Percentiles rank a stretch among this genome's conserved stretches.
Evolutionary conservation across 768 basidiomycete genomes (phyloP).

Genomic region (Tricholoma sp.): DNA sequence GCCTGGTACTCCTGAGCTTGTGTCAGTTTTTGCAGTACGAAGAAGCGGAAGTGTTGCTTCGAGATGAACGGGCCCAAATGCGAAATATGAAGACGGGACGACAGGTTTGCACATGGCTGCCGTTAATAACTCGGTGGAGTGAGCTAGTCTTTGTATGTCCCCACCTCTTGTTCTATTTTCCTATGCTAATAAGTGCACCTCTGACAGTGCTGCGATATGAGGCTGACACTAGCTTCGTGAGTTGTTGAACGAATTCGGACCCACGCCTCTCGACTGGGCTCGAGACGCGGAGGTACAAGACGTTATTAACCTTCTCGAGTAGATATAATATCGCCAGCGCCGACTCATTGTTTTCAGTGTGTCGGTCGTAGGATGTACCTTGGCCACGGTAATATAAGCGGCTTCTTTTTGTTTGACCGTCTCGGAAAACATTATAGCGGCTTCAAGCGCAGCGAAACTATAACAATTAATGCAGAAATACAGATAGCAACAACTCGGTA

Average conservation of each 20-base stretch:
- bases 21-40: slow-evolving; percentile 4
- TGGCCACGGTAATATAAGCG: too few relatives aligned
- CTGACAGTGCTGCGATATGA: neutral
- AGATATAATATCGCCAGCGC: too few relatives aligned
- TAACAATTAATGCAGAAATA: too few relatives aligned
- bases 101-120: slow-evolving; percentile 9
- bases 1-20: slow-evolving; percentile 6
- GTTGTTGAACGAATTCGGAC: neutral
- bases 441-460: too few relatives aligned
- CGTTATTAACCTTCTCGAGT: too few relatives aligned
- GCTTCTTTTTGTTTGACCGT: too few relatives aligned
- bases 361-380: neutral
- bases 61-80: slow-evolving; percentile 7
- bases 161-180: neutral
- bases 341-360: too few relatives aligned
- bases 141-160: neutral
- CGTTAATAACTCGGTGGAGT: neutral
- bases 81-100: slow-evolving; percentile 9
- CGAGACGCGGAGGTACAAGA: too few relatives aligned
- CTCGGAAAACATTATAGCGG: too few relatives aligned
- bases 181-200: neutral
- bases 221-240: too few relatives aligned
- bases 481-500: too few relatives aligned
- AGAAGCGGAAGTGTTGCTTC: slow-evolving; percentile 7
- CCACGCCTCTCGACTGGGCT: neutral